Evolutionary conservation across 176 grass and related monocot species (phyloP).

Genomic region (Otatea glauca): DNA sequence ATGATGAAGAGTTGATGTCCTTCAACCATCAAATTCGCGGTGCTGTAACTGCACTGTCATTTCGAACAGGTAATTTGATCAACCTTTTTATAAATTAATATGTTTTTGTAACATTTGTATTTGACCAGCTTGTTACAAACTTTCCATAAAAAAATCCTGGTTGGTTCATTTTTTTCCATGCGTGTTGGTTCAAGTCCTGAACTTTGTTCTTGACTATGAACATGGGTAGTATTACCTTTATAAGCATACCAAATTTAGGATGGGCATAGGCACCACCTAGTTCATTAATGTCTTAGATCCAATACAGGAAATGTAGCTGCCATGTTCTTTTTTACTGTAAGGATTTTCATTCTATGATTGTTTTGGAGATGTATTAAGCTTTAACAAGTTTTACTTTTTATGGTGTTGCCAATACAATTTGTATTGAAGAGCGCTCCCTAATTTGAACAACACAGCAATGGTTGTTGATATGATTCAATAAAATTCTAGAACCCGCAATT

Average conservation of each 20-base stretch:
- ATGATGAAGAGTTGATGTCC: conserved; percentile 78
- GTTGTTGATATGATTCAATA: conserved; percentile 19
- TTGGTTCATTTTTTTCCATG: background rate
- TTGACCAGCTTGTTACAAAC: background rate
- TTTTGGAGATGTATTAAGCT: background rate
- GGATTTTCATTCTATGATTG: background rate
- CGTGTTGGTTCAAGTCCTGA: conserved; percentile 24
- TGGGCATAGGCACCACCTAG: background rate
- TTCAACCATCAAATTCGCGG: conserved; percentile 93
- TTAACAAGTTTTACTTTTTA: background rate
- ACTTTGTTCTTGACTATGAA: conserved; percentile 9
- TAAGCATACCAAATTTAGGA: background rate
- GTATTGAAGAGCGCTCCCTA: conserved; percentile 1
- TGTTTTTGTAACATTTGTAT: background rate
- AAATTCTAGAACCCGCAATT: background rate
- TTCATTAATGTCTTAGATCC: conserved; percentile 5
- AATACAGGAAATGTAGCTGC: conserved; percentile 1
- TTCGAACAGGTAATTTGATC: conserved; percentile 78
- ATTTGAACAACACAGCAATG: background rate
- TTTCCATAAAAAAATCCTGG: background rate
- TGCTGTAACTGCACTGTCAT: conserved; percentile 91
- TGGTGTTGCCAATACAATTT: background rate
- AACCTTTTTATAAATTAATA: background rate
- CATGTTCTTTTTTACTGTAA: background rate
- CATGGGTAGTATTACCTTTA: background rate